Percentiles rank a stretch among this genome's conserved stretches.
Evolutionary conservation across 257 asterid species (phyloP).

Genomic region (Solanum appendiculatum): DNA sequence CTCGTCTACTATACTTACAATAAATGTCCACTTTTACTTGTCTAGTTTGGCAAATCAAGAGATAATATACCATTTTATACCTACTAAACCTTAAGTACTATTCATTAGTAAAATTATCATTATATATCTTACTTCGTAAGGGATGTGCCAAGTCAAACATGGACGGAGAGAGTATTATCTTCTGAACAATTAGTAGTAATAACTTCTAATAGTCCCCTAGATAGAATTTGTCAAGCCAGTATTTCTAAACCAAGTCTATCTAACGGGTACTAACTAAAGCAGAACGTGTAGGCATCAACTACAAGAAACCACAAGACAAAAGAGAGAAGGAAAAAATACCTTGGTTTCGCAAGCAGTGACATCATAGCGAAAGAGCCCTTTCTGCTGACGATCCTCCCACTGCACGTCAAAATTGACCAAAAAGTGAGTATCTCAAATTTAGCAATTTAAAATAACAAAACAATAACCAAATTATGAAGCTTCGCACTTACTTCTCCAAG

Average conservation of each 20-base stretch:
- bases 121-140: neutral
- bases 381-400: slow-evolving; percentile 98
- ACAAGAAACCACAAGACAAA: neutral
- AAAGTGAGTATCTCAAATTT: neutral
- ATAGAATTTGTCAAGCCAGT: neutral
- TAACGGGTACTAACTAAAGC: neutral
- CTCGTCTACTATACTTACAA: neutral
- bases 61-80: neutral
- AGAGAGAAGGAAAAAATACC: slow-evolving; percentile 18
- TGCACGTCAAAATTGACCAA: slow-evolving; percentile 17
- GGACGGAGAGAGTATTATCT: neutral
- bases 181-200: neutral
- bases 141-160: neutral
- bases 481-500: slow-evolving; percentile 7
- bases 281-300: neutral
- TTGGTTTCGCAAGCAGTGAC: slow-evolving; percentile 97
- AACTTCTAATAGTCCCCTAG: neutral
- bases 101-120: too few species aligned
- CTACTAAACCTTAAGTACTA: too few species aligned
- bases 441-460: neutral
- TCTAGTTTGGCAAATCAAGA: neutral
- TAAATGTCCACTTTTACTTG: neutral
- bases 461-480: neutral
- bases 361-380: slow-evolving; percentile 95
- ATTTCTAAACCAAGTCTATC: neutral